Evolutionary conservation across 2,329 filamentous ascomycete species (phyloP).

Genomic region (Aspergillus awamori): DNA sequence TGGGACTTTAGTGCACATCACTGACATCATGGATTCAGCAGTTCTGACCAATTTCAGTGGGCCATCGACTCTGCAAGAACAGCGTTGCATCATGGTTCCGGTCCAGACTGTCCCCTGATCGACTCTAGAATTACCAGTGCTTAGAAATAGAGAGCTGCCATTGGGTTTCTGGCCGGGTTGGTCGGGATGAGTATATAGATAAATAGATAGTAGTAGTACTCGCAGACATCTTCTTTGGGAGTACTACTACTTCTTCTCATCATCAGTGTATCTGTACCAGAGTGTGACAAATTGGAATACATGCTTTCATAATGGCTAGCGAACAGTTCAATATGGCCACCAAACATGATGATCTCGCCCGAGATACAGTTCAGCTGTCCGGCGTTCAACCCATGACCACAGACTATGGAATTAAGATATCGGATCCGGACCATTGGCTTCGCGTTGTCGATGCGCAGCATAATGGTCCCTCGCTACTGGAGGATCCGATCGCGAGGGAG

Average conservation of each 20-base stretch:
- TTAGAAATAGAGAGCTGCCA: conserved; percentile 3
- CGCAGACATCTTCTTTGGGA: too few relatives aligned
- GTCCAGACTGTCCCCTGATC: not conserved
- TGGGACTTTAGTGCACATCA: not conserved
- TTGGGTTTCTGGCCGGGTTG: not conserved
- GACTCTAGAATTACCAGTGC: not conserved
- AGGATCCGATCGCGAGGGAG: conserved; percentile 73
- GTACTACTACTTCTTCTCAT: not conserved
- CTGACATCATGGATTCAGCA: not conserved
- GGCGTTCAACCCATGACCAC: conserved; percentile 64
- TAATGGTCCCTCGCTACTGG: conserved; percentile 68
- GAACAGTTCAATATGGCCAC: not conserved
- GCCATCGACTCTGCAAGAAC: too few relatives aligned
- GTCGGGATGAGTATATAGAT: not conserved
- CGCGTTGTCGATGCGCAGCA: conserved; percentile 63
- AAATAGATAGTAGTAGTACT: not conserved
- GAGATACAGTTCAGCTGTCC: conserved; percentile 59
- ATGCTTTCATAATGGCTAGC: not conserved
- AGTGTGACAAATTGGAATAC: not conserved
- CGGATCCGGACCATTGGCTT: conserved; percentile 77
- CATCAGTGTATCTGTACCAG: not conserved
- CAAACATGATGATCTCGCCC: conserved; percentile 65
- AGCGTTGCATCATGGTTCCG: conserved; percentile 1
- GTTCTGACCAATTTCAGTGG: too few relatives aligned
- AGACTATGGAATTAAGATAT: conserved; percentile 75